These are phyloP conservation scores for Salvia rosmarinus DNA, from an alignment of 257 asterid species.

Conservation along the genomic window DNA sequence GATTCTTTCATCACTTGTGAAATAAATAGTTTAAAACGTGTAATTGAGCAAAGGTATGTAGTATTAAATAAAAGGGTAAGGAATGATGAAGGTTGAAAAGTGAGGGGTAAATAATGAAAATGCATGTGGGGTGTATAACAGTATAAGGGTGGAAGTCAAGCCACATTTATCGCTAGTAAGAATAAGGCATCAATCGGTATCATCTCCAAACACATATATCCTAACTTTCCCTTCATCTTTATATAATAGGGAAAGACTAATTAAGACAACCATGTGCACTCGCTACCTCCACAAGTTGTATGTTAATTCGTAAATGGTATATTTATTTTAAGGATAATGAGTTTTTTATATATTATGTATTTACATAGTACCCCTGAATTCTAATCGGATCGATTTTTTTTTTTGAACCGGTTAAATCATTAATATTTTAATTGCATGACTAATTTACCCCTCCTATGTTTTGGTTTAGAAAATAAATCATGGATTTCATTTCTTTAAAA, in stretches of 20 bases:
- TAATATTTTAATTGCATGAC: too few species aligned
- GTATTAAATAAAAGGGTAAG: not conserved
- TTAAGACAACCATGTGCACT: slow-evolving; percentile 26
- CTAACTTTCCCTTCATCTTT: slow-evolving; percentile 25
- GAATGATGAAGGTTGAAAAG: slow-evolving; percentile 22
- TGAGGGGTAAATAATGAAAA: not conserved
- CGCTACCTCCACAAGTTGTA: too few species aligned
- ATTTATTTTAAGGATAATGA: too few species aligned
- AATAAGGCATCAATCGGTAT: slow-evolving; percentile 36
- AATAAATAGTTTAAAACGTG: not conserved
- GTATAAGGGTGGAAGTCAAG: slow-evolving; percentile 36
- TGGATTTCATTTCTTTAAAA: too few species aligned
- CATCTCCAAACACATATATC: slow-evolving; percentile 27
- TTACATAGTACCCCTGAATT: too few species aligned
- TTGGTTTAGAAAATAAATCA: too few species aligned
- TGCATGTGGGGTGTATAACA: slow-evolving; percentile 41
- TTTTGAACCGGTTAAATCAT: too few species aligned
- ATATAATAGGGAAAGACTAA: not conserved
- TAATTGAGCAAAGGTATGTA: not conserved
- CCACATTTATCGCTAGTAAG: slow-evolving; percentile 20
- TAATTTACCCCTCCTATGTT: too few species aligned
- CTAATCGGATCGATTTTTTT: too few species aligned
- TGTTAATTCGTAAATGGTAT: too few species aligned
- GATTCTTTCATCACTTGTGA: not conserved
- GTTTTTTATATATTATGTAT: too few species aligned